Evolutionary conservation across 2,329 filamentous ascomycete genomes (phyloP), one percentile per base, ranked within the genome.

Genomic region (Leptographium wingfieldii): DNA sequence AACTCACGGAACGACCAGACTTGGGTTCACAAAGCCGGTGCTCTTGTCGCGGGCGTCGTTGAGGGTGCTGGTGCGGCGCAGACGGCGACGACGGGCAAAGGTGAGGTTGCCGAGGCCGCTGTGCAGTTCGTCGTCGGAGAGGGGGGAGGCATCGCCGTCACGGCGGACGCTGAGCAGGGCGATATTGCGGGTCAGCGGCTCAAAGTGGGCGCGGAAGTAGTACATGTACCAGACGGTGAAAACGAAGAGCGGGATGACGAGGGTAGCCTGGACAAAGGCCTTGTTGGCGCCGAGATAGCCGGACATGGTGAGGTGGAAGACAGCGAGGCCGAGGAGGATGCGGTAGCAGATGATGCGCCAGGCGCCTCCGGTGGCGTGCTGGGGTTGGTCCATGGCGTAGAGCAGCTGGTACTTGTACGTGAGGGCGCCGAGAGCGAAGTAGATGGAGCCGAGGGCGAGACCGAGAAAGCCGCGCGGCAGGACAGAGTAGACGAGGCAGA

Each of bases 341-440:
- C 94, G 88, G 69, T 94, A 90, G 73, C 91, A 96, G 63, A 99
- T 96, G 81, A 99, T 95, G 56, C 88, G 87, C 94, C 94, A 99
- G 5, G 92, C 91, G 63, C 87, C 85, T 25, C 95, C 95, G 0
- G 92, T 97, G 19, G 91, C 90, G 69, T 96, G 91, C 68, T 95
- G 90, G 19, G 90, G 88, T 70, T 97, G 92, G 67, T 97, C 92
- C 94, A 99, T 99, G 38, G 94, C 91, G 71, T 99, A 99, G 5
- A 99, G 79, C 5, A 99, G 78, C 75, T 99, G 95, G 73, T 99
- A 99, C 71, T 96, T 96, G 80, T 95, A 95, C 38, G 90, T 88
- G 69, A 92, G 92, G 70, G 90, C 88, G 25, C 91, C 91, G 16
- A 95, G 81, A 25, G 82, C 70, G 67, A 95, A 95, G 72, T 95